Conservation (phyloP, 106 monocot species). For the Ottelia alismoides region DNA sequence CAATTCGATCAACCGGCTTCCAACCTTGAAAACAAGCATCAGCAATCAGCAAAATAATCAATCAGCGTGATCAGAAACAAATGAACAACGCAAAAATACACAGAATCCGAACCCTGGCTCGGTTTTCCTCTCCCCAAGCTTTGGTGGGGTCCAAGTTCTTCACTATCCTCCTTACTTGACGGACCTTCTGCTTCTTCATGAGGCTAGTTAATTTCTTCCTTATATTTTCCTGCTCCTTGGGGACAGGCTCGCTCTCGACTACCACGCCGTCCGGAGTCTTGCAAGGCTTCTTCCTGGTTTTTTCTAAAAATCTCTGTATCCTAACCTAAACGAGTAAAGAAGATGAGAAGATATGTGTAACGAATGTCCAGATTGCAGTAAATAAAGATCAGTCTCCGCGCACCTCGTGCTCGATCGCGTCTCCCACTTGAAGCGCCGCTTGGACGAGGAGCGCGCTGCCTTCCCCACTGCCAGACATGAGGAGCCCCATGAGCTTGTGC, state of each 20-base stretch:
- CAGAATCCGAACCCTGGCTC: constrained; percentile 63
- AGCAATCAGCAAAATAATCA: not conserved
- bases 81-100: too few relatives aligned
- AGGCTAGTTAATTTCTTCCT: constrained; percentile 72
- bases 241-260: not conserved
- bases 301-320: constrained; percentile 76
- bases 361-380: too few relatives aligned
- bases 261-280: constrained; percentile 15
- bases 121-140: constrained; percentile 76
- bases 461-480: constrained; percentile 61
- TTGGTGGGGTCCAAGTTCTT: constrained; percentile 54
- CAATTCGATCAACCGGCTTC: constrained; percentile 79
- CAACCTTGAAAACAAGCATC: constrained; percentile 32
- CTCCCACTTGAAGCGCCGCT: constrained; percentile 56
- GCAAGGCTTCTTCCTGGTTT: constrained; percentile 52
- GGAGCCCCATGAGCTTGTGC: constrained; percentile 88
- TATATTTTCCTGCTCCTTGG: constrained; percentile 42
- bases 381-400: too few relatives aligned
- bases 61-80: not conserved
- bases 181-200: constrained; percentile 85
- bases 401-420: constrained; percentile 92
- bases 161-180: constrained; percentile 59
- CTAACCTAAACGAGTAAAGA: constrained; percentile 26
- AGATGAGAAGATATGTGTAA: constrained; percentile 1
- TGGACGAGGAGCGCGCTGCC: constrained; percentile 53